Evolutionary conservation across 2,329 filamentous ascomycete species (phyloP).

Genomic region (Alternaria angustiovoidea): DNA sequence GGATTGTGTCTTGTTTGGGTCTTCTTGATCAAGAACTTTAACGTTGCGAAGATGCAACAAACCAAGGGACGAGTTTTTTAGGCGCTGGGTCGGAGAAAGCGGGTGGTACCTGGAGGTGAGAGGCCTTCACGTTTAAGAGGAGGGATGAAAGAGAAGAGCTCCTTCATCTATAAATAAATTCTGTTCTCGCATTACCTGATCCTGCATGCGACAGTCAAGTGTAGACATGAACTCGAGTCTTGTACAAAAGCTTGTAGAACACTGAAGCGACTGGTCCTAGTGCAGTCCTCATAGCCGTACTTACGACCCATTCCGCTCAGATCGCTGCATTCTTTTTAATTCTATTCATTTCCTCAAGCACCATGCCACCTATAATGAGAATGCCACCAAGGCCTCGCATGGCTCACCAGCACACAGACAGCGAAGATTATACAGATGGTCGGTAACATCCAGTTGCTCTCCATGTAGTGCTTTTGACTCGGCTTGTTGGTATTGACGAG

Average conservation of each 20-base stretch:
- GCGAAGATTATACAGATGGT: conserved; percentile 39
- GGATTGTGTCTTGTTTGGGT: conserved; percentile 36
- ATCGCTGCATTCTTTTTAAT: background rate
- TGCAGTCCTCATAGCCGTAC: background rate
- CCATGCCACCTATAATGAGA: background rate
- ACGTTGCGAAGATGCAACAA: conserved; percentile 46
- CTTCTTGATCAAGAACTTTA: conserved; percentile 45
- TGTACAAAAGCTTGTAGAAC: background rate
- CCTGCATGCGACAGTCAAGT: background rate
- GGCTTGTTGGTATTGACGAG: conserved; percentile 26
- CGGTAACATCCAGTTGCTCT: conserved; percentile 43
- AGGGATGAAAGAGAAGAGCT: background rate
- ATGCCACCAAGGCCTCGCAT: conserved; percentile 10
- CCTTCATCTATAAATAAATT: background rate
- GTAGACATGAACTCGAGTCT: background rate
- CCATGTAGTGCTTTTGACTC: conserved; percentile 25
- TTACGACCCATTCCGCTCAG: background rate
- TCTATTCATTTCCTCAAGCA: background rate
- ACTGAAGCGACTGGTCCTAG: background rate
- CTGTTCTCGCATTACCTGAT: background rate
- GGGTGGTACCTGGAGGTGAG: background rate
- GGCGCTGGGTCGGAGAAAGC: background rate
- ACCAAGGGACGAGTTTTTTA: conserved; percentile 42
- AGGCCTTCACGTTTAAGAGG: background rate
- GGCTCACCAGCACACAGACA: conserved; percentile 33